These are phyloP conservation scores for Kodamaea jinghongensis DNA, from an alignment of 805 yeast genomes.

Conservation along the genomic window DNA sequence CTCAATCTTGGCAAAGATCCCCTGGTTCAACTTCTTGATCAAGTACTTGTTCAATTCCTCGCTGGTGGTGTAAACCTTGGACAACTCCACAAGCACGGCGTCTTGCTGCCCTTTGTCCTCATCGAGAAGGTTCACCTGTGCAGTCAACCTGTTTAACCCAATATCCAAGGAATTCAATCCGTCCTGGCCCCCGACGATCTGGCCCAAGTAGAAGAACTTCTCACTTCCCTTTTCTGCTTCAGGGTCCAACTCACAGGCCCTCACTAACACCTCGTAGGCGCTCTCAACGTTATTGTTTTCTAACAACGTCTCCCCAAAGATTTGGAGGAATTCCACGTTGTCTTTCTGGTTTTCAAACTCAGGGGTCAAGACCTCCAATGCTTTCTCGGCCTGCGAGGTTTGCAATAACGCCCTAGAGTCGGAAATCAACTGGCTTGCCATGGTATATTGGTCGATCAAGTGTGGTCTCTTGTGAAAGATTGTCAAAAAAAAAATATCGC, in stretches of 20 bases:
- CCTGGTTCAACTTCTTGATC: constrained; percentile 65
- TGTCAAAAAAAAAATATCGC: too few relatives aligned
- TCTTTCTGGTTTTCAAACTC: constrained; percentile 29
- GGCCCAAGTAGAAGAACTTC: constrained; percentile 88
- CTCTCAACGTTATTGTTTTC: constrained; percentile 78
- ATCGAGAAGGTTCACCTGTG: constrained; percentile 34
- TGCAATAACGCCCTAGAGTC: constrained; percentile 45
- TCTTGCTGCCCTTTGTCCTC: constrained; percentile 23
- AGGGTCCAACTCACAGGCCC: constrained; percentile 69
- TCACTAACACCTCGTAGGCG: constrained; percentile 62
- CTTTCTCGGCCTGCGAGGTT: constrained; percentile 51
- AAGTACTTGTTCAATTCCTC: constrained; percentile 31
- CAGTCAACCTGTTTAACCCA: constrained; percentile 54
- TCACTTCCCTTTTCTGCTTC: constrained; percentile 66
- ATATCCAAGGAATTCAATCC: constrained; percentile 62
- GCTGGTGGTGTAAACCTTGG: constrained; percentile 22
- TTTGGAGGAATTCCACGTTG: constrained; percentile 48
- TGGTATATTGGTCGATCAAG: too few relatives aligned
- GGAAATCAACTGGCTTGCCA: constrained; percentile 17
- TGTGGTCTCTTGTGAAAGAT: not conserved
- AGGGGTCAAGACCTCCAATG: constrained; percentile 48
- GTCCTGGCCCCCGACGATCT: constrained; percentile 76
- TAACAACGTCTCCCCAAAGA: constrained; percentile 72
- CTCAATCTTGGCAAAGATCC: constrained; percentile 81
- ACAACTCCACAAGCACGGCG: constrained; percentile 22